Evolutionary conservation across 768 basidiomycete species (phyloP), one percentile per base, ranked within the genome.

Genomic region (Leucocoprinus birnbaumii): DNA sequence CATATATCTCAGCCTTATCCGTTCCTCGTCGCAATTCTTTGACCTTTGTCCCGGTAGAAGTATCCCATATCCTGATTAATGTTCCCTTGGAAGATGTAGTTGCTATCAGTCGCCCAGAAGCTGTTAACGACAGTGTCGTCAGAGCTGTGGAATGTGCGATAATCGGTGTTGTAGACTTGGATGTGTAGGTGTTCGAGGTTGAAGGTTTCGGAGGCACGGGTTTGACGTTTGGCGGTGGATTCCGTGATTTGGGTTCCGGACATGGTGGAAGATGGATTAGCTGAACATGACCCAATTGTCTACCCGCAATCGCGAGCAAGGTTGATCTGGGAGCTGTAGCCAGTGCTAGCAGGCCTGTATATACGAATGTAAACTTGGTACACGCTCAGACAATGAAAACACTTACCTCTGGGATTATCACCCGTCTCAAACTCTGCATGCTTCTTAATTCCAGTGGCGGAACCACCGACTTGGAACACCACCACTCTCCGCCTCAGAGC

Each of bases 1-100:
- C 91, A 68, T 93, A 95, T 42, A 96, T 94, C 63, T 89, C 86
- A 25, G 94, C 94, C 63, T 91, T 87, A 68, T 97, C 94, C 16
- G 88, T 82, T 8, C 94, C 94, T 66, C 94, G 79, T 54, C 94
- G 75, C 25, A 97, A 79, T 66, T 95, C 94, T 44, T 86, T 78
- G 21, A 90, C 69, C 45, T 90, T 82, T 61, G 85, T 87, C 16
- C 89, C 89, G 7, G 84, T 81, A 6, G 72, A 62, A 0, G 90
- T 70, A 65, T 94, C 89, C 91, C 92, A 97, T 62, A 95, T 80
- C 43, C 94, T 81, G 24, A 96, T 83, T 40, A 97, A 78, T 1
- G 94, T 97, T 13, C 94, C 94, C 55, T 85, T 79, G 31, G 80
- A 73, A 19, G 91, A 94, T 2, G 93, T 88, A 0, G 94, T 95